Base-by-base conservation (phyloP, 345 rosid genomes). In the Camelina laxa region DNA sequence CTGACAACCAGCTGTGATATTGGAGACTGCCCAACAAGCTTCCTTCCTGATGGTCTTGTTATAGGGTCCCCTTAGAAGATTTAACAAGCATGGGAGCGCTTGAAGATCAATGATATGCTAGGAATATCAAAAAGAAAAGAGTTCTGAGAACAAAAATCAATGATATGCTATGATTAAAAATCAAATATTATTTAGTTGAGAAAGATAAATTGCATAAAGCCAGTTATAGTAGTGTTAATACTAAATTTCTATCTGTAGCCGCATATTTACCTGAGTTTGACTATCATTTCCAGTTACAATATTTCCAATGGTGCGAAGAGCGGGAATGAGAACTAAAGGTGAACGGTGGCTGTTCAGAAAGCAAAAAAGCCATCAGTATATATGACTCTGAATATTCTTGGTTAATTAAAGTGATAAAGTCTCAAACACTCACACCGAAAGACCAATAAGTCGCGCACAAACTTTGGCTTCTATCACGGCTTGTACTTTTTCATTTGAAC, bases 401-500 rank as follows among this genome's bases (percentile, higher is more conserved):
- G 65, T 59, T 41, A 66, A 36, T 21, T 66, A 9, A 70, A 51
- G 51, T 59, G 36, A 36, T 36, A 36, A 70, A 66, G 51, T 59
- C 69, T 33, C 60, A 41, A 44, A 66, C 53, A 75, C 93, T 84
- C 83, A 91, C 97, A 69, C 75, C 38, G 89, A 82, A 81, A 91
- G 91, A 80, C 87, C 91, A 75, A 91, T 87, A 60, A 91, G 88
- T 62, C 91, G 89, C 35, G 84, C 84, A 69, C 87, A 85, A 72
- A 91, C 85, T 67, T 91, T 93, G 53, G 90, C 87, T 70, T 91
- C 95, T 33, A 91, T 86, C 56, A 91, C 89, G 8, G 93, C 87
- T 69, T 89, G 97, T 72, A 89, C 84, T 80, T 87, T 91, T 77
- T 89, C 89, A 79, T 74, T 83, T 42, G 95, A 84, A 58, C 92